Evolutionary conservation across 208 protist genomes (phyloP), one percentile per base, ranked within the genome.

Genomic region (Trypanosoma avium): DNA sequence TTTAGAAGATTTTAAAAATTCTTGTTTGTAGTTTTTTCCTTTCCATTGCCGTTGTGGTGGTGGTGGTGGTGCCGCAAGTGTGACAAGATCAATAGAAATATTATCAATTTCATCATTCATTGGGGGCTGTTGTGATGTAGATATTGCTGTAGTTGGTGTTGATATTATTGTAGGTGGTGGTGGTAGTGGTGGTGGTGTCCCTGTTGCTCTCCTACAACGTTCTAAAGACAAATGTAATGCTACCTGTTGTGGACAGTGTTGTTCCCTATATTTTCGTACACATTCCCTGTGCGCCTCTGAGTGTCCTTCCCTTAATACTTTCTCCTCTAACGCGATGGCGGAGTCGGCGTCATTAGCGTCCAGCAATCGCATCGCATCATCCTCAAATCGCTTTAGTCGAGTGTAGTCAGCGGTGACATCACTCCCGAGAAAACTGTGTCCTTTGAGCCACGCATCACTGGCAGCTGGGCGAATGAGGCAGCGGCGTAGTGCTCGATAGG

Each of bases 361-460:
- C 13, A 29, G 6, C 15, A 50, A 13, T 19, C 33, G 3, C 6
- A 70, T 26, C 13, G 65, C 65, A 8, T 50, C 56, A 36, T 73
- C 48, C 32, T 77, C 75, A 38, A 73, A 53, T 27, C 21, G 65
- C 19, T 74, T 61, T 29, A 81, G 63, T 49, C 59, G 68, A 42
- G 54, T 49, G 29, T 65, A 75, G 36, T 82, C 76, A 36, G 57
- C 54, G 0, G 29, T 54, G 27, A 81, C 50, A 38, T 74, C 43
- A 2, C 52, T 43, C 5, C 53, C 61, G 29, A 81, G 52, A 48
- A 46, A 86, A 74, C 21, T 47, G 63, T 40, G 50, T 21, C 68
- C 29, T 46, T 84, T 89, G 4, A 90, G 58, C 72, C 73, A 90
- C 36, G 69, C 69, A 21, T 59, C 58, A 46, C 81, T 72, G 15